Evolutionary conservation across 139 green algal genomes (phyloP).

Genomic region (Auxenochlorella protothecoides): DNA sequence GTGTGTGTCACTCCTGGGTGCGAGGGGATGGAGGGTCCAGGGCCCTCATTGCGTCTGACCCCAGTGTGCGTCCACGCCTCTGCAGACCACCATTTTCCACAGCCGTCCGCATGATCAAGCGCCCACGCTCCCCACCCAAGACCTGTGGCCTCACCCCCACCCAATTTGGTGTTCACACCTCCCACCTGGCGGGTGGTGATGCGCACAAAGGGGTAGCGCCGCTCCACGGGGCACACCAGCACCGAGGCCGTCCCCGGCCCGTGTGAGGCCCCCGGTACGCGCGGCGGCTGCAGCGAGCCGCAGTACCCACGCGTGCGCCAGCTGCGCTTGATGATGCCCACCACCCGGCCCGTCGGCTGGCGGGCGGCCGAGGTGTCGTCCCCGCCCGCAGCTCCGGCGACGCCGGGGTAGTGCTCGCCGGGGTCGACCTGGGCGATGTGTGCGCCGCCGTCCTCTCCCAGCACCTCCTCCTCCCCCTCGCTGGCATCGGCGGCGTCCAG

Average conservation of each 20-base stretch:
- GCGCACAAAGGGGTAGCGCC: slow-evolving; percentile 65
- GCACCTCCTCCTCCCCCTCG: slow-evolving; percentile 22
- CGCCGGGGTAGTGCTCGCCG: slow-evolving; percentile 39
- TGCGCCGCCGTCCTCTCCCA: slow-evolving; percentile 18
- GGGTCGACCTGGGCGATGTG: slow-evolving; percentile 39
- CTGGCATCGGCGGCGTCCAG: slow-evolving; percentile 1
- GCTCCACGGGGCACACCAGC: slow-evolving; percentile 72
- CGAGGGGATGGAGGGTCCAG: no score
- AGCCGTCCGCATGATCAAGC: no score
- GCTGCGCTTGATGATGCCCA: slow-evolving; percentile 68
- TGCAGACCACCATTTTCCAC: no score
- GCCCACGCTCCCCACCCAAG: no score
- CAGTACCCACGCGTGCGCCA: slow-evolving; percentile 72
- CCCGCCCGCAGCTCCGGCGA: slow-evolving; percentile 1
- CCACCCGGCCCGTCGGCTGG: slow-evolving; percentile 52
- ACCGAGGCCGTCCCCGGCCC: slow-evolving; percentile 14
- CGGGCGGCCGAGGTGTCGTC: not conserved
- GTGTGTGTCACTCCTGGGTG: no score
- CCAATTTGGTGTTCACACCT: no score
- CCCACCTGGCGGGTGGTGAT: slow-evolving; percentile 74
- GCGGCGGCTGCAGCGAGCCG: slow-evolving; percentile 45
- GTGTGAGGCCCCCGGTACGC: not conserved
- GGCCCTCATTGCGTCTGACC: no score
- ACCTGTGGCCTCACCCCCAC: no score
- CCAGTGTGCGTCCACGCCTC: no score